phyloP scores from a whole-genome alignment of 345 rosid species.

The Eutrema heterophyllum region DNA sequence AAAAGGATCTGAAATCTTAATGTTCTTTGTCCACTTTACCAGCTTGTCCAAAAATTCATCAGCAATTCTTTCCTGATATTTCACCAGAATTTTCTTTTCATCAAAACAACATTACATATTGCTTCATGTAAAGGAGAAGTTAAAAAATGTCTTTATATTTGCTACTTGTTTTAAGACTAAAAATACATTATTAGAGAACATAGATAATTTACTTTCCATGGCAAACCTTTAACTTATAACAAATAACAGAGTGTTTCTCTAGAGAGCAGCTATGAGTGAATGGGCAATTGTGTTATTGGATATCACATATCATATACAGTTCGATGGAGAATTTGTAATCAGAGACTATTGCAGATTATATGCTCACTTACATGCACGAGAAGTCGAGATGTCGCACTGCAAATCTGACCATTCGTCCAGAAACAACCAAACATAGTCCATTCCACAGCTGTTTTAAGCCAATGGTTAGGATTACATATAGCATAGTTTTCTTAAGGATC shows the following conservation, averaged over 20 bases:
- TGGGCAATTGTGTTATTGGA: not conserved
- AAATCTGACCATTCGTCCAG: slow-evolving; percentile 97
- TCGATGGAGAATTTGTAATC: not conserved
- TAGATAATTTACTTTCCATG: not conserved
- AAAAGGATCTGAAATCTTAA: slow-evolving; percentile 87
- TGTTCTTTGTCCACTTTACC: slow-evolving; percentile 71
- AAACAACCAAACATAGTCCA: slow-evolving; percentile 90
- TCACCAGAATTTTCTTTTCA: slow-evolving; percentile 1
- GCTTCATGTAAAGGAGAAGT: not conserved
- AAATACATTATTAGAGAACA: not conserved
- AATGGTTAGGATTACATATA: not conserved
- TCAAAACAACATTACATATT: not conserved
- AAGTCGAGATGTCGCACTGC: slow-evolving; percentile 98
- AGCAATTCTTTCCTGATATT: slow-evolving; percentile 73
- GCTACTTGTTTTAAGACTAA: not conserved
- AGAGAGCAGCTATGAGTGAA: not conserved
- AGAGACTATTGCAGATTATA: not conserved
- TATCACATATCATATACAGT: not conserved
- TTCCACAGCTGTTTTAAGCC: slow-evolving; percentile 63
- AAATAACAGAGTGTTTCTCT: not conserved
- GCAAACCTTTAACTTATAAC: not conserved
- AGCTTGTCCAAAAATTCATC: slow-evolving; percentile 59
- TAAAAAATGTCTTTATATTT: not conserved
- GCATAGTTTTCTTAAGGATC: not conserved
- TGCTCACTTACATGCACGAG: slow-evolving; percentile 71